Percentiles rank a stretch among this genome's conserved stretches.
phyloP scores from a whole-genome alignment of 129 eudicot species.

The Centrapalus pauciflorus region DNA sequence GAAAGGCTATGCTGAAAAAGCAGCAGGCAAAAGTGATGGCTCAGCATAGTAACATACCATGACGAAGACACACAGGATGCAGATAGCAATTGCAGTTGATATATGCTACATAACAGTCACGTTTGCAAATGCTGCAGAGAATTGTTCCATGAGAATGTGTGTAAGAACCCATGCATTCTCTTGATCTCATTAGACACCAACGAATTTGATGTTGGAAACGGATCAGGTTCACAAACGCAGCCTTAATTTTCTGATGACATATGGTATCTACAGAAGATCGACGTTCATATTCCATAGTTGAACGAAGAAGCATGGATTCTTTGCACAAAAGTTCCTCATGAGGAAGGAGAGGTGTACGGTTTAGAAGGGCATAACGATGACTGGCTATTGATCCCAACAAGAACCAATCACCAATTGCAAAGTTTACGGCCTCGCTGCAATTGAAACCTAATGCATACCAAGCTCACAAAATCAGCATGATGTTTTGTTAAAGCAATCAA shows the following conservation, averaged over 20 bases:
- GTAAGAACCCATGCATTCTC: slow-evolving; percentile 46
- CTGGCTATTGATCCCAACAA: slow-evolving; percentile 82
- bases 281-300: slow-evolving; percentile 39
- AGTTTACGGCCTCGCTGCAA: slow-evolving; percentile 97
- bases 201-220: slow-evolving; percentile 82
- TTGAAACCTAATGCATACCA: slow-evolving; percentile 58
- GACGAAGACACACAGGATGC: slow-evolving; percentile 93
- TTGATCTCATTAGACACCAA: slow-evolving; percentile 60
- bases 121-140: slow-evolving; percentile 89
- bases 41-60: slow-evolving; percentile 76
- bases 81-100: slow-evolving; percentile 67
- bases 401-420: slow-evolving; percentile 96
- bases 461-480: slow-evolving; percentile 4
- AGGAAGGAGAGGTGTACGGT: slow-evolving; percentile 84
- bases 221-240: slow-evolving; percentile 64
- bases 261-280: slow-evolving; percentile 41
- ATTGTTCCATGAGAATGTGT: slow-evolving; percentile 70
- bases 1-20: background rate
- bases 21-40: background rate
- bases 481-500: background rate
- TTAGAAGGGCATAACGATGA: slow-evolving; percentile 79
- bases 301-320: slow-evolving; percentile 77
- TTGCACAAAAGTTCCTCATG: slow-evolving; percentile 94
- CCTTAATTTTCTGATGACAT: slow-evolving; percentile 48
- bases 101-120: slow-evolving; percentile 83